Base-by-base conservation (phyloP, 1,284 basidiomycete species). In the Gomphus sp. region DNA sequence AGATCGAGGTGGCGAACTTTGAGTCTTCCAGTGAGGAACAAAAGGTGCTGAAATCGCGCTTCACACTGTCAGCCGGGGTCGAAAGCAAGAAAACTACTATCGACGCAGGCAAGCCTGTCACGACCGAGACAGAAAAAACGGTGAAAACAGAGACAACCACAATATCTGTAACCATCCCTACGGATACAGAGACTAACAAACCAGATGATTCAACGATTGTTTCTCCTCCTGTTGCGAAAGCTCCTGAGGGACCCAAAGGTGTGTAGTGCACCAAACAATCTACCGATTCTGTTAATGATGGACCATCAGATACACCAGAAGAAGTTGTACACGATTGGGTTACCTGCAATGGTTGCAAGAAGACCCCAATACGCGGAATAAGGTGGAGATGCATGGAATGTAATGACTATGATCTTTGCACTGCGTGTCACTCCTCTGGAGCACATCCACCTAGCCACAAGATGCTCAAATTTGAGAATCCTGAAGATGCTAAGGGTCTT, bases 1-100 rank as follows among this genome's bases (percentile, higher is more conserved):
- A 73, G 51, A 64, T 76, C 6, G 28, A 31, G 28, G 28, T 31
- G 4, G 28, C 28, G 28, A 31, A 31, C 28, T 54, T 54, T 33
- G 41, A 54, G 14, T 25, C 31, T 50, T 33, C 56, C 4, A 51
- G 31, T 11, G 34, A 39, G 14, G 31, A 50, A 14, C 10, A 11
- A 9, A 52, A 11, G 11, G 37, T n/a, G 11, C 22, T 16, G 47
- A 49, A 16, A 16, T 18, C 3, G n/a, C 41, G 5, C 41, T 43
- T 8, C 41, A 43, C 8, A n/a, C 16, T 16, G 41, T 8, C 5
- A 43, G 18, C 28, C 3, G 28, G 18, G 4, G 28, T 31, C 28
- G 28, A 31, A 31, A 2, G 28, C 28, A 31, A 31, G 28, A 31
- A 31, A 31, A 31, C 28, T 5, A 31, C 28, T 31, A 31, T 5